Base-by-base conservation (phyloP, 2,329 filamentous ascomycete species). In the Dryadomyces quercus-mongolicae region DNA sequence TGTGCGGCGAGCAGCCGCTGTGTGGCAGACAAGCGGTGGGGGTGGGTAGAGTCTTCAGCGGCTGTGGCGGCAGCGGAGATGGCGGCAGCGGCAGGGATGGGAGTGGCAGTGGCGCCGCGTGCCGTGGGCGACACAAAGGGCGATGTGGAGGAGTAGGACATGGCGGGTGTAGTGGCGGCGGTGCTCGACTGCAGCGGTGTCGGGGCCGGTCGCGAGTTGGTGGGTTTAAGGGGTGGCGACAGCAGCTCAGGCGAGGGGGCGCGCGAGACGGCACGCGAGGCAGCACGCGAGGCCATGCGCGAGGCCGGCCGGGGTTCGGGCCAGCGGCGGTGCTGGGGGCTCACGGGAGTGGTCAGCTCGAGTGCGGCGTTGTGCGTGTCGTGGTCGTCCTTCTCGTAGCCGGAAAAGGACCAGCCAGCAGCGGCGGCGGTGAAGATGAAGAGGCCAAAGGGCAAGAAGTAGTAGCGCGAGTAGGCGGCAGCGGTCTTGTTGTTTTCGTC, bases 351-450 rank as follows among this genome's bases (percentile, higher is more conserved):
- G 2, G 49, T 20, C 20, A 51, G 36, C 36, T 51, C 49, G 25
- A 51, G 20, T 15, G 22, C 50, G 16, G 16, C 40, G n/a, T 38
- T 25, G 42, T 9, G 13, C 12, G 10, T 20, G 59, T 62, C 52
- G 62, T 52, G 53, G 40, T 51, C 51, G 59, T 92, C 87, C 46
- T 74, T 72, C 62, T 90, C 84, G 64, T 85, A 91, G 47, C 71
- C 70, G 72, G 77, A 77, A 69, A 90, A 94, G 0, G 84, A 72
- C 80, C 82, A 91, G 2, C 75, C 74, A 1, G 77, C 74, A 57
- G 84, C 76, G 2, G 64, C 65, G n/a, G 81, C 68, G 58, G 82
- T 85, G 48, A 77, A 60, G 0, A 81, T 51, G 0, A 79, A 71
- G 5, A 90, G 61, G 0, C 71, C 75, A 9, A 91, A 69, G 0